Conservation (phyloP, 2,329 filamentous ascomycete species). For the Coniochaeta sp. region DNA sequence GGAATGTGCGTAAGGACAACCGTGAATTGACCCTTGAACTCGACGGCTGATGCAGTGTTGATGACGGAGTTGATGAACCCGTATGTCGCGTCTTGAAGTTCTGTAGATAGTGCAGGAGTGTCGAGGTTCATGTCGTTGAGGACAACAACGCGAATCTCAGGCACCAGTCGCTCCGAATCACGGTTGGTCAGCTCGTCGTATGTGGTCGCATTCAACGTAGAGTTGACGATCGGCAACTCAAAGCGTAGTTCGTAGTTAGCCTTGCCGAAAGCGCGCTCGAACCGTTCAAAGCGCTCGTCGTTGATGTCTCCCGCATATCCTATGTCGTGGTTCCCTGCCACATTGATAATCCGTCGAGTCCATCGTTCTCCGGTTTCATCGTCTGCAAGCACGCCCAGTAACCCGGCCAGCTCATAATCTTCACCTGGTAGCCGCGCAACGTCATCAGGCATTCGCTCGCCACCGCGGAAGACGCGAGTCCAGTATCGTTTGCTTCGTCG, state of each 20-base stretch:
- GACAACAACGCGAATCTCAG: conserved; percentile 74
- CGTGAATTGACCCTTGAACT: conserved; percentile 61
- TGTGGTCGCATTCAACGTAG: conserved; percentile 30
- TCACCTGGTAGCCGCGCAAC: conserved; percentile 38
- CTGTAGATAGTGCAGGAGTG: conserved; percentile 60
- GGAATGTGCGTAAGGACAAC: conserved; percentile 89
- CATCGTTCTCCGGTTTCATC: conserved; percentile 48
- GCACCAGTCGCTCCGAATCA: conserved; percentile 39
- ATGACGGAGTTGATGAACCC: conserved; percentile 66
- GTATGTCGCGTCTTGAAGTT: conserved; percentile 71
- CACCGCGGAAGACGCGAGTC: conserved; percentile 68
- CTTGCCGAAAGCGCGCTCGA: conserved; percentile 78
- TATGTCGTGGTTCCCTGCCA: conserved; percentile 93
- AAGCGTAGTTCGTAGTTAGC: conserved; percentile 86
- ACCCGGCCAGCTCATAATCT: conserved; percentile 42
- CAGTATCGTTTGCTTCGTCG: conserved; percentile 68
- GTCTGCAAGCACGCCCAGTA: conserved; percentile 35
- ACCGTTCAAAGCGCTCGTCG: conserved; percentile 64
- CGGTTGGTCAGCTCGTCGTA: conserved; percentile 34
- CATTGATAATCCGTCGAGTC: conserved; percentile 74
- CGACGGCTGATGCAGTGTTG: conserved; percentile 51
- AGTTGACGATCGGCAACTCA: conserved; percentile 40
- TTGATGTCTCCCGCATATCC: conserved; percentile 92
- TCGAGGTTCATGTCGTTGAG: conserved; percentile 95
- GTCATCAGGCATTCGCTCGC: conserved; percentile 53